Base-by-base conservation (phyloP, 441 rosid species). In the Syzygium syzygioides region DNA sequence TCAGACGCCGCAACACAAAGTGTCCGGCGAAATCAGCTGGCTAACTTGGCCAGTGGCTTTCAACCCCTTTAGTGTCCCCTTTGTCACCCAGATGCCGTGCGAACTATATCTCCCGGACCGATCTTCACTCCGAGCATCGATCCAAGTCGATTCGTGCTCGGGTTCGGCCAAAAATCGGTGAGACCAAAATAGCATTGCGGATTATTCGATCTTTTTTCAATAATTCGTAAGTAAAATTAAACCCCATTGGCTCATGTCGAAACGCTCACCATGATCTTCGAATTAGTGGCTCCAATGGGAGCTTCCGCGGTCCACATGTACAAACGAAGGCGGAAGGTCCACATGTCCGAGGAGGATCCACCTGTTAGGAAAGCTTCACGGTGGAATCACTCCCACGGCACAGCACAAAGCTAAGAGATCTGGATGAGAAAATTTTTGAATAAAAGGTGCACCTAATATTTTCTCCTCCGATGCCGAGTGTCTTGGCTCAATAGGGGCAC, bases 101-200 rank as follows among this genome's bases (percentile, higher is more conserved):
- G 7, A 68, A 19, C 26, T 19, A 4, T 0, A 0, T 34, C 14
- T 71, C 20, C 20, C 4, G 3, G 0, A 20, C 20, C 3, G 9
- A 37, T 20, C 5, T 71, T 37, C 28, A 37, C 15, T 71, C 9
- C 9, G 2, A 71, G 25, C 9, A 10, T 34, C 50, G 20, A 71
- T 2, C 1, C 9, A 11, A 71, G 14, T 19, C 2, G 11, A 20
- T 0, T 20, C 0, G 1, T 20, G 50, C 28, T 71, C 1, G 2
- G 9, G 15, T 71, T 11, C 0, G 28, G 80, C 9, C 17, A 12
- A 37, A 0, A 37, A 71, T 1, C 15, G 0, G 9, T 2, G 17
- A 71, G 17, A 2, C 6, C 50, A 3, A 37, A 37, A 12, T 10
- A 25, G 13, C 52, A 37, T 8, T 2, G 17, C 0, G 0, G 9